Base-by-base conservation (phyloP, 257 asterid species). In the Solanum verrucosum region DNA sequence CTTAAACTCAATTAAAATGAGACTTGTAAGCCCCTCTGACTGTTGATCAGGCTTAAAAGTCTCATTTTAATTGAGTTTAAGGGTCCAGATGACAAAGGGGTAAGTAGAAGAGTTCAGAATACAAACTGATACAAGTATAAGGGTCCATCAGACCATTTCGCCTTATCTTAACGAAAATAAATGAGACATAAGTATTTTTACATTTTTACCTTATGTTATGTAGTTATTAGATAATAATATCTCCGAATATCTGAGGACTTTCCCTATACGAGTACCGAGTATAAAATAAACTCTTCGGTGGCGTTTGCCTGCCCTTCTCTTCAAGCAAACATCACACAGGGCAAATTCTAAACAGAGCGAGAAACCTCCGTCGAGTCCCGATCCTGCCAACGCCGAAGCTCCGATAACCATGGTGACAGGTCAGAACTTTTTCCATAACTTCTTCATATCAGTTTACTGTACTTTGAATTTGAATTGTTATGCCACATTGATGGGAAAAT, bases 291-390 rank as follows among this genome's bases (percentile, higher is more conserved):
- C 88, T 31, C 89, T 89, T 85, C 35, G 31, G 83, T 73, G 27
- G 21, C 60, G 29, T 84, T 83, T 88, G 86, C 86, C 90, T 88
- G 88, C 86, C 90, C 90, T 88, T 84, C 85, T 74, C 82, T 12
- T 5, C 88, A 88, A 88, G 90, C 84, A 88, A 88, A 34, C 59
- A 20, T 29, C 29, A 12, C n/a, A 75, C 15, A 1, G 25, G 25
- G 70, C 84, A 73, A 86, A 86, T 79, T 31, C 38, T 38, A 38
- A 27, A 85, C 77, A 38, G 84, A 84, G 18, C 33, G 31, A 25
- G 67, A 74, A 38, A 63, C 84, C 68, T 83, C 75, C 72, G 29
- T 65, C 52, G 16, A 79, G 67, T 70, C 86, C 87, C 89, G 88
- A 88, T 88, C 90, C 84, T 85, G 78, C 87, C 13, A 33, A 56